Percentiles rank a stretch among this genome's conserved stretches.
phyloP scores from a whole-genome alignment of 1,284 basidiomycete genomes.

The Pseudomicrostroma phylloplanum region DNA sequence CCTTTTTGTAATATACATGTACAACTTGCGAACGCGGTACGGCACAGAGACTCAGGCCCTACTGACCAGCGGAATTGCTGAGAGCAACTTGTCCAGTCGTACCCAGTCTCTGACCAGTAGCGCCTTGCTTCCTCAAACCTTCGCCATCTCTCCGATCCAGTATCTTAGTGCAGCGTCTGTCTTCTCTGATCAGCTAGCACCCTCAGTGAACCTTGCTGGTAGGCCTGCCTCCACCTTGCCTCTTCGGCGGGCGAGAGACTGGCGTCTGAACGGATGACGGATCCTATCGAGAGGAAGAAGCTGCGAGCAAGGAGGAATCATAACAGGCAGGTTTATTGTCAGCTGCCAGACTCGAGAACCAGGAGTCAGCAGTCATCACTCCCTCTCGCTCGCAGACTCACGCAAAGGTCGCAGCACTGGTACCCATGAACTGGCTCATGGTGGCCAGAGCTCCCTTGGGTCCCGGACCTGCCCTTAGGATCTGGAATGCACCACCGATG shows the following conservation, averaged over 20 bases:
- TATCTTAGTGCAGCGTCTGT: too few relatives aligned
- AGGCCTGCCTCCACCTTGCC: constrained; percentile 6
- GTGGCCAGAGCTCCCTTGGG: constrained; percentile 1
- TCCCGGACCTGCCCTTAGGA: constrained; percentile 28
- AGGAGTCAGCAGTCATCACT: background rate
- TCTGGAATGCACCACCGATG: constrained; percentile 46
- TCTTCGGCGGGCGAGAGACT: background rate
- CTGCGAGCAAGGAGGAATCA: background rate
- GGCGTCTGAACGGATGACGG: constrained; percentile 39
- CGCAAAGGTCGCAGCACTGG: constrained; percentile 45
- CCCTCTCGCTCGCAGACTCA: constrained; percentile 7
- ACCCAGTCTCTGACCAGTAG: too few relatives aligned
- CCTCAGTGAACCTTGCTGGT: background rate
- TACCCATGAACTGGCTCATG: constrained; percentile 43
- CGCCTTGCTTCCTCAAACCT: too few relatives aligned
- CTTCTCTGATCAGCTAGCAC: background rate
- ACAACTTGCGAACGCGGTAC: too few relatives aligned
- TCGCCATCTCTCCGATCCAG: too few relatives aligned
- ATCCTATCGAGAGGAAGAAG: constrained; percentile 47
- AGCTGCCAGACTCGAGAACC: background rate
- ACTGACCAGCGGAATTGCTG: too few relatives aligned
- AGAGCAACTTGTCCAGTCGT: too few relatives aligned
- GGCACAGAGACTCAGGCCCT: too few relatives aligned
- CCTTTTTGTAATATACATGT: background rate
- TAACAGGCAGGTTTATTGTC: background rate